Conservation (phyloP, 2,329 filamentous ascomycete genomes). For the Canariomyces notabilis region DNA sequence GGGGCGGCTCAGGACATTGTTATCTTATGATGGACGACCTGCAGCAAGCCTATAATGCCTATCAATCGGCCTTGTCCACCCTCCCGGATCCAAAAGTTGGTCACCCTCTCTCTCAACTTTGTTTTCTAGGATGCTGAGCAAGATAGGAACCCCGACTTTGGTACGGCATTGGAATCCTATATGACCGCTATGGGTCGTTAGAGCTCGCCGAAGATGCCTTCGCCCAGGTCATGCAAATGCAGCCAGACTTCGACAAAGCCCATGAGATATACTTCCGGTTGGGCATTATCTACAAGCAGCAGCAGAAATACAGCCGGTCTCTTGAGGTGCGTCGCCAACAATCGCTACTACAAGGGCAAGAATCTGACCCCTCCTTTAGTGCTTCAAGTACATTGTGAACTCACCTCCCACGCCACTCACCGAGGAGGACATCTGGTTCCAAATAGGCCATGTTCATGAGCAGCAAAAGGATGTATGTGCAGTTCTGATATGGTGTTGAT, state of each 20-base stretch:
- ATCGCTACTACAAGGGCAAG: neutral
- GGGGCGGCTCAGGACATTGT: slow-evolving; percentile 67
- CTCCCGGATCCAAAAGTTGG: slow-evolving; percentile 84
- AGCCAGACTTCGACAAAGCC: slow-evolving; percentile 94
- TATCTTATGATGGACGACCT: slow-evolving; percentile 98
- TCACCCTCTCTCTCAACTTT: slow-evolving; percentile 7
- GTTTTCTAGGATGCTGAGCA: slow-evolving; percentile 7
- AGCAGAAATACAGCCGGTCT: slow-evolving; percentile 88
- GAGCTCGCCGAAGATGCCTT: slow-evolving; percentile 98
- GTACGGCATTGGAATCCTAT: slow-evolving; percentile 98
- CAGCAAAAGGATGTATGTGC: slow-evolving; percentile 91
- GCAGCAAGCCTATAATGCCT: slow-evolving; percentile 93
- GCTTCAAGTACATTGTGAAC: slow-evolving; percentile 96
- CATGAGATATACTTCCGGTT: slow-evolving; percentile 98
- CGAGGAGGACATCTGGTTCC: slow-evolving; percentile 99
- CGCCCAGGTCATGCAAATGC: slow-evolving; percentile 98
- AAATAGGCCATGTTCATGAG: slow-evolving; percentile 97
- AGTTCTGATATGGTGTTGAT: neutral
- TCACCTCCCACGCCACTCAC: slow-evolving; percentile 89
- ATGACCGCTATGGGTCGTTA: slow-evolving; percentile 91
- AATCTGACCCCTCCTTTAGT: slow-evolving; percentile 49
- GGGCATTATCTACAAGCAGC: slow-evolving; percentile 99
- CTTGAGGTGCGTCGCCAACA: slow-evolving; percentile 63
- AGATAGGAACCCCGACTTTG: slow-evolving; percentile 86
- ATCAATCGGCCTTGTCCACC: slow-evolving; percentile 92